Evolutionary conservation across 371 early-diverging fungal species (phyloP), one percentile per base, ranked within the genome.

Genomic region (Dichotomocladium elegans): DNA sequence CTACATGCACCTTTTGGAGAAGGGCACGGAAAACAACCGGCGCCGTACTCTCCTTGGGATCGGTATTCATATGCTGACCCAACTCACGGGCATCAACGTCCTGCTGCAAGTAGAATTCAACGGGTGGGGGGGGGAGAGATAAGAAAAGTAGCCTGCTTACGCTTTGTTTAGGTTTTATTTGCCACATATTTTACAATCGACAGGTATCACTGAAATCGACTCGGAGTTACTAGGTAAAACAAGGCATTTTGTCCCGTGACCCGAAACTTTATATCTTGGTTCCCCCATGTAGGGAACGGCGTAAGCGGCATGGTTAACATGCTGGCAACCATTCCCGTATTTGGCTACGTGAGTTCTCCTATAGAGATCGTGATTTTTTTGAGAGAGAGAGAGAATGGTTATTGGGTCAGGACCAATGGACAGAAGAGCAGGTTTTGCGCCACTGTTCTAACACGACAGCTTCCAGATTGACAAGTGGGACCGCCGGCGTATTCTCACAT

Each of bases 61-160:
- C 22, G 66, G 80, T 15, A 77, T 90, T 35, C 93, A 91, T 59
- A 64, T 66, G 11, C 78, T 88, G 51, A 85, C 86, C 33, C 91
- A 91, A 63, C 69, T 89, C 1, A 85, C 87, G 1, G 91, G 91
- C 14, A 86, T 89, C 69, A 90, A 88, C 61, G 83, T 80, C 4
- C 68, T 87, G 30, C 70, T 89, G 86, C 88, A 87, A 60, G 61
- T 47, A 11, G 14, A 14, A 3, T 41, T 31, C 17, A 47, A 24
- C 15, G 15, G 25, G 43, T 5, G 12, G 14, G 14, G 43, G 14
- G 19, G n/a, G 8, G 10, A 1, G 21, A 25, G 8, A 51, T 14
- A 11, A 44, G 19, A 22, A 26, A 10, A 24, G 2, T 17, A 21
- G 8, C 15, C 0, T 43, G 4, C 9, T 17, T 25, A 27, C 19